A percentile compares a stretch with the other conserved stretches of the same genome.
These are phyloP conservation scores for Cercospora zeina DNA, from an alignment of 2,329 filamentous ascomycete genomes.

Conservation along the genomic window DNA sequence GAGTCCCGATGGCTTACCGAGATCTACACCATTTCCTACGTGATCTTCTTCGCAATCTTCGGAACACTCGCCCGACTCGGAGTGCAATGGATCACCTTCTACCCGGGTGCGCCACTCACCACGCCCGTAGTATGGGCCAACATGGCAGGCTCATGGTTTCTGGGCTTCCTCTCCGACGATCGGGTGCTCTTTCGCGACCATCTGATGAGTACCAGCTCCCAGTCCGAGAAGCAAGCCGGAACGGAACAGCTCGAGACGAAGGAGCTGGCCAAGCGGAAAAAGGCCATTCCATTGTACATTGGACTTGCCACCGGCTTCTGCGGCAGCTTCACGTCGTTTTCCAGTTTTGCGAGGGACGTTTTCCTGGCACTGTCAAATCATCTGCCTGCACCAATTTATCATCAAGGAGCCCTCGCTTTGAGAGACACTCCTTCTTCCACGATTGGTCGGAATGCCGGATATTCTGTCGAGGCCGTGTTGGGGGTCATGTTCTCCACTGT, in stretches of 20 bases:
- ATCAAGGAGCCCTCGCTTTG: conserved; percentile 36
- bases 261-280: conserved; percentile 61
- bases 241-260: conserved; percentile 41
- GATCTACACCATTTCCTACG: conserved; percentile 70
- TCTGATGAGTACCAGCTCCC: conserved; percentile 52
- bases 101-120: conserved; percentile 71
- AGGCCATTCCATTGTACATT: conserved; percentile 84
- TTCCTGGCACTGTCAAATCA: conserved; percentile 80
- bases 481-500: conserved; percentile 74
- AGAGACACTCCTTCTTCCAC: conserved; percentile 35
- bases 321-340: conserved; percentile 88
- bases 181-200: conserved; percentile 70
- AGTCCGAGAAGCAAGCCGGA: conserved; percentile 36
- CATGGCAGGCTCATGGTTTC: conserved; percentile 73
- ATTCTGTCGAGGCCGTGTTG: conserved; percentile 78
- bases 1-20: conserved; percentile 42
- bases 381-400: conserved; percentile 56
- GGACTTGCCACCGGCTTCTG: conserved; percentile 85
- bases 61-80: conserved; percentile 83
- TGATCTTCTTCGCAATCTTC: conserved; percentile 80
- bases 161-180: conserved; percentile 85
- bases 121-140: conserved; percentile 86
- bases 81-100: conserved; percentile 74
- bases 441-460: conserved; percentile 64
- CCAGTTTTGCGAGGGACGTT: conserved; percentile 75